phyloP scores from a whole-genome alignment of 805 yeast species.

The Barnettozyma sucrosica region DNA sequence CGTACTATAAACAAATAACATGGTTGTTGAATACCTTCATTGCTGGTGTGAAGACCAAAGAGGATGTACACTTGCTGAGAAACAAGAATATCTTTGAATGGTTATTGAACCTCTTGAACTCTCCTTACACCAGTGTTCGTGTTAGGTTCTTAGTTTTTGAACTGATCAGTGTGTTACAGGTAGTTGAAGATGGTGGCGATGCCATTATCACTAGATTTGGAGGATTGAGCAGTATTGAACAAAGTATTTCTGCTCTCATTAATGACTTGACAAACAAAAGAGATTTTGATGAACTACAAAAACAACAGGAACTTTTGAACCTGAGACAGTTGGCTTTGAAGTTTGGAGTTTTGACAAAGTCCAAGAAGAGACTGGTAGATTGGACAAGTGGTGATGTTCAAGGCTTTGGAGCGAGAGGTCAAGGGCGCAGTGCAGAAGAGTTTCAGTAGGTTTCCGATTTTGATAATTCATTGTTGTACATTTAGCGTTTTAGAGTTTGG shows the following conservation, averaged over 20 bases:
- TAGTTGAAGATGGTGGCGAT: constrained; percentile 53
- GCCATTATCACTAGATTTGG: constrained; percentile 55
- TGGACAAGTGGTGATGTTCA: constrained; percentile 55
- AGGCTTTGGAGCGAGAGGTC: constrained; percentile 9
- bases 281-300: constrained; percentile 10
- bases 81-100: constrained; percentile 61
- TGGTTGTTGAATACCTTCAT: constrained; percentile 59
- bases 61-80: constrained; percentile 50
- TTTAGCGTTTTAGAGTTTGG: not conserved
- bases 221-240: constrained; percentile 35
- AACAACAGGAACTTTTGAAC: constrained; percentile 32
- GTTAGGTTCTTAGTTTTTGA: constrained; percentile 36
- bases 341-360: constrained; percentile 34
- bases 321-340: constrained; percentile 42
- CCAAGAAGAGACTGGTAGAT: constrained; percentile 51
- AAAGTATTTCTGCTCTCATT: constrained; percentile 10
- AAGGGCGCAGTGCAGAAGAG: not conserved
- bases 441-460: not conserved
- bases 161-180: constrained; percentile 42
- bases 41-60: constrained; percentile 38
- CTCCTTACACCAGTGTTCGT: constrained; percentile 42
- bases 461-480: too few species aligned
- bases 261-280: constrained; percentile 1
- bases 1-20: constrained; percentile 49
- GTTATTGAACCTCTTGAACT: constrained; percentile 46